These are phyloP conservation scores for Rhytidhysteron rufulum DNA, from an alignment of 2,329 filamentous ascomycete species.

Conservation along the genomic window DNA sequence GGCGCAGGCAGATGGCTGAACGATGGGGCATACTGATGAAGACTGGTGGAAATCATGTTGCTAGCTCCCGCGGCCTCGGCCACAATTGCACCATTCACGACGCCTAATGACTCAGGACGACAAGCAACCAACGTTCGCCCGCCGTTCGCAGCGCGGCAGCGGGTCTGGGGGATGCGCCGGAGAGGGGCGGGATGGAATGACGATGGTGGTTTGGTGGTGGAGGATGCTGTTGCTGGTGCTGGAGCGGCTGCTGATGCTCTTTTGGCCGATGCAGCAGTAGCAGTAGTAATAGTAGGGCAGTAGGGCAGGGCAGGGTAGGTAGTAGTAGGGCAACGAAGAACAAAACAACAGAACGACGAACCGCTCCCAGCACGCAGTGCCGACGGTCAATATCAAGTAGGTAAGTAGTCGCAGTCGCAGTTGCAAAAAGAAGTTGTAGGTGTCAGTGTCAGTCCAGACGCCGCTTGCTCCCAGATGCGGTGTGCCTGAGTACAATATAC, in stretches of 20 bases:
- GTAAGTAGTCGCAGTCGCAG: background rate
- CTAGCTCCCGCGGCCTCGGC: constrained; percentile 29
- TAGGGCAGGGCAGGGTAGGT: no score
- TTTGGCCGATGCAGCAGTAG: no score
- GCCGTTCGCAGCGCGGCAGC: constrained; percentile 3
- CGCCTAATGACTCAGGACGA: constrained; percentile 15
- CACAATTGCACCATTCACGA: constrained; percentile 22
- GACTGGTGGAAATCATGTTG: constrained; percentile 37
- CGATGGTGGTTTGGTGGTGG: background rate
- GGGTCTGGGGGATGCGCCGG: constrained; percentile 1
- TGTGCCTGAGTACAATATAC: constrained; percentile 35
- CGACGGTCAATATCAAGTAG: no score
- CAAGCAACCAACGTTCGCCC: no score
- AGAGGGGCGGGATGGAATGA: constrained; percentile 1
- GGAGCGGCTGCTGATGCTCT: background rate
- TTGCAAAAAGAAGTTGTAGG: no score
- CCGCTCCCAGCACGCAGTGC: background rate
- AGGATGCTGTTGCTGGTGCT: background rate
- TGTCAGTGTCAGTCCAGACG: background rate
- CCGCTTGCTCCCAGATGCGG: constrained; percentile 12
- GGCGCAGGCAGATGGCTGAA: constrained; percentile 47
- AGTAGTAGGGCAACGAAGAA: no score
- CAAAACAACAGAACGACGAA: no score
- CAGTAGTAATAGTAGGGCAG: no score
- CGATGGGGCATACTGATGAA: constrained; percentile 34